These are phyloP conservation scores for Zygnema cylindricum DNA, from an alignment of 139 green algal species.

Conservation along the genomic window DNA sequence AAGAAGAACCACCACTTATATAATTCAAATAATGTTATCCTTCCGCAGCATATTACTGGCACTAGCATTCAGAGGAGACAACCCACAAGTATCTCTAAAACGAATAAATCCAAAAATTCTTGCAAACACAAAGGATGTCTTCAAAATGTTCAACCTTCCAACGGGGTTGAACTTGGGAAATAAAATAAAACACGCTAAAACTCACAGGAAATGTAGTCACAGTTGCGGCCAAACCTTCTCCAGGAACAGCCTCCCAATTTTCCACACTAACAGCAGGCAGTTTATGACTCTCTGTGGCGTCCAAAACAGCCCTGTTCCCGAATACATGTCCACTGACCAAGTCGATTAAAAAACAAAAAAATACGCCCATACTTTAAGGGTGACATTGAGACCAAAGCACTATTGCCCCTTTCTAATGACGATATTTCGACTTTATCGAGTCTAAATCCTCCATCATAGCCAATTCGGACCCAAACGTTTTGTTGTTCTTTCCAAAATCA, in stretches of 20 bases:
- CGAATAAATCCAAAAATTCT: not conserved
- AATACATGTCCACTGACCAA: conserved; percentile 3
- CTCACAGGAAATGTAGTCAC: conserved; percentile 22
- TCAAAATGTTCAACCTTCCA: not conserved
- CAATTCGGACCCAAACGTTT: no score
- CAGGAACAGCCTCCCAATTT: conserved; percentile 38
- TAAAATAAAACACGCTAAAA: not conserved
- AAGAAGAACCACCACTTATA: not conserved
- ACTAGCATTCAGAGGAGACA: not conserved
- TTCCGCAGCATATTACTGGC: not conserved
- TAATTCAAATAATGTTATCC: not conserved
- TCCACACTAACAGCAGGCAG: conserved; percentile 45
- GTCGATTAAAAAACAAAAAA: no score
- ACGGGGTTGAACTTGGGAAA: not conserved
- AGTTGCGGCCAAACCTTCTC: conserved; percentile 51
- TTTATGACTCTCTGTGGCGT: not conserved
- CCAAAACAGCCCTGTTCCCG: conserved; percentile 27
- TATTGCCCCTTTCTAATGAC: no score
- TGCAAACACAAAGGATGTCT: not conserved
- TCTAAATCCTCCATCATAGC: no score
- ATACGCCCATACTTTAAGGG: no score
- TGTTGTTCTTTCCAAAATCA: no score
- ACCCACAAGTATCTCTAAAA: not conserved
- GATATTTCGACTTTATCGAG: no score
- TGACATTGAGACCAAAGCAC: no score